Conservation (phyloP, 192 early-diverging fungal species). For the Mortierella claussenii region DNA sequence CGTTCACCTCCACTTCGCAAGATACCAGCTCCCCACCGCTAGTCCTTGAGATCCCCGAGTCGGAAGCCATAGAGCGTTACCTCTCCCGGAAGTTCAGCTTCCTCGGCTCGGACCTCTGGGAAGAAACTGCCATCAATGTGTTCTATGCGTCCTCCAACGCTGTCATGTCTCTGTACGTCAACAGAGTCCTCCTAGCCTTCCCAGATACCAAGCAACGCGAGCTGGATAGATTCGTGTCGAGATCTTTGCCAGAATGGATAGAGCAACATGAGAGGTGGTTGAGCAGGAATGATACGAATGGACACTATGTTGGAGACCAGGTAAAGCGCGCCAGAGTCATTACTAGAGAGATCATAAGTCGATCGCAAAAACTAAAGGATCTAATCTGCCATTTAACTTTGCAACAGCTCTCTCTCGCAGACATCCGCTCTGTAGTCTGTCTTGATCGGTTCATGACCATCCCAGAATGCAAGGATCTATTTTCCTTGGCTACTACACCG, state of each 20-base stretch:
- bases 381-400: too few relatives aligned
- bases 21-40: background rate
- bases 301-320: conserved; percentile 33
- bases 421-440: conserved; percentile 33
- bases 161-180: conserved; percentile 29
- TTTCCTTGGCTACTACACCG: conserved; percentile 15
- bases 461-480: conserved; percentile 33
- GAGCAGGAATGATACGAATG: conserved; percentile 6
- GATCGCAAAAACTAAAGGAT: too few relatives aligned
- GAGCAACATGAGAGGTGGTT: conserved; percentile 43
- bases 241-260: conserved; percentile 23
- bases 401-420: conserved; percentile 32
- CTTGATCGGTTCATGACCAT: conserved; percentile 37
- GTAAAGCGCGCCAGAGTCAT: too few relatives aligned
- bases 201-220: conserved; percentile 32
- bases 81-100: conserved; percentile 56
- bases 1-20: too few relatives aligned
- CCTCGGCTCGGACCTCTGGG: conserved; percentile 29
- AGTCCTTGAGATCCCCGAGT: conserved; percentile 55
- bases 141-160: conserved; percentile 40
- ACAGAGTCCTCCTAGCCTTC: conserved; percentile 43
- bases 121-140: conserved; percentile 50
- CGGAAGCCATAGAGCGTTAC: conserved; percentile 60
- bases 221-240: conserved; percentile 26
- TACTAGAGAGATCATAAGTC: too few relatives aligned